Evolutionary conservation across 2,329 filamentous ascomycete genomes (phyloP).

Genomic region (Trematosphaeria pertusa): DNA sequence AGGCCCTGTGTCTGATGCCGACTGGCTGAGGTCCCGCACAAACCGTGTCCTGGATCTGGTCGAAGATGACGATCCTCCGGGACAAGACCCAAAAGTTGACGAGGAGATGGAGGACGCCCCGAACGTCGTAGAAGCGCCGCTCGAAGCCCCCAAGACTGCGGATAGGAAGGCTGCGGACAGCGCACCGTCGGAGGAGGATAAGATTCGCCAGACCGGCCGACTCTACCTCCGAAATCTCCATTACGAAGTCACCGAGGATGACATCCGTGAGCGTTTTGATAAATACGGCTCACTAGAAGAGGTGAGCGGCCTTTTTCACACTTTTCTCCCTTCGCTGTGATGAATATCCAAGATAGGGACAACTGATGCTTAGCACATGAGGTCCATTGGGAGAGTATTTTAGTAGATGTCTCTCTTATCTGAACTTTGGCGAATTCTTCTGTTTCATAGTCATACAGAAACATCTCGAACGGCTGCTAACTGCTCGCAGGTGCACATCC

Average conservation of each 20-base stretch:
- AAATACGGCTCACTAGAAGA: slow-evolving; percentile 81
- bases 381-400: slow-evolving; percentile 95
- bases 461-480: slow-evolving; percentile 11
- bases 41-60: slow-evolving; percentile 84
- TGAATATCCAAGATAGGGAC: slow-evolving; percentile 99
- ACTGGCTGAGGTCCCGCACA: slow-evolving; percentile 91
- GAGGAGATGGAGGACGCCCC: slow-evolving; percentile 16
- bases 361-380: slow-evolving; percentile 96
- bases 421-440: slow-evolving; percentile 62
- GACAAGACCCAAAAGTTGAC: slow-evolving; percentile 12
- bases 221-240: slow-evolving; percentile 90
- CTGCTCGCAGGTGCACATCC: slow-evolving; percentile 77
- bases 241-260: slow-evolving; percentile 78
- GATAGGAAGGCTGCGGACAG: slow-evolving; percentile 48
- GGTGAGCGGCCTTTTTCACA: slow-evolving; percentile 65
- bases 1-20: slow-evolving; percentile 72
- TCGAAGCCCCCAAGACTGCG: slow-evolving; percentile 8
- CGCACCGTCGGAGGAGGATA: slow-evolving; percentile 58
- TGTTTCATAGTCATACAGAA: neutral
- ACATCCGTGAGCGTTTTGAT: slow-evolving; percentile 75
- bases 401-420: slow-evolving; percentile 99
- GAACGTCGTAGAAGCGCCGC: slow-evolving; percentile 6
- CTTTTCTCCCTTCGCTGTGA: slow-evolving; percentile 63
- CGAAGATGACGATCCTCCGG: slow-evolving; percentile 68
- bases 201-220: slow-evolving; percentile 75